A percentile compares a stretch with the other conserved stretches of the same genome.
These are phyloP conservation scores for Amanita pallidorosea DNA, from an alignment of 768 basidiomycete genomes.

Conservation along the genomic window DNA sequence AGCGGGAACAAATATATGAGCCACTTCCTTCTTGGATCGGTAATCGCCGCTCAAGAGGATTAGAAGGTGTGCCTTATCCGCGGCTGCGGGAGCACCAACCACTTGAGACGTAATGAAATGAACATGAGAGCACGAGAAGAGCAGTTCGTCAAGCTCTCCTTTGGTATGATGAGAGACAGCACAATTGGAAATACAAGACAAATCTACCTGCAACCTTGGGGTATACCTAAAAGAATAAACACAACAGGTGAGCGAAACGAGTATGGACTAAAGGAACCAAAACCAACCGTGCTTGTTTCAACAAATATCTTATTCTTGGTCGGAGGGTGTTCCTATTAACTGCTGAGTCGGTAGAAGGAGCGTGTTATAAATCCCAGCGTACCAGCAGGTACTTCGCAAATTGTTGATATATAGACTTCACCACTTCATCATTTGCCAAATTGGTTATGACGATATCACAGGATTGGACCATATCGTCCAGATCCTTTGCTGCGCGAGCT, in stretches of 20 bases:
- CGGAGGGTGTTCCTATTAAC: constrained; percentile 28
- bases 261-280: not conserved
- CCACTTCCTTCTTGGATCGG: constrained; percentile 70
- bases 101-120: constrained; percentile 71
- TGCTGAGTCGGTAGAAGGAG: constrained; percentile 1
- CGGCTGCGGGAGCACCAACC: constrained; percentile 60
- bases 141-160: constrained; percentile 59
- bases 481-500: constrained; percentile 43
- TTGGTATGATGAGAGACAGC: constrained; percentile 11
- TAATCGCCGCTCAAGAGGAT: constrained; percentile 76
- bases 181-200: not conserved
- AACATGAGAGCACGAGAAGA: constrained; percentile 46
- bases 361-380: not conserved
- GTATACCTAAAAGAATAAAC: constrained; percentile 32
- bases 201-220: constrained; percentile 37
- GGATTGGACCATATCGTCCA: constrained; percentile 47
- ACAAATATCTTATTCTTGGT: constrained; percentile 64
- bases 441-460: constrained; percentile 74
- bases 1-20: constrained; percentile 68
- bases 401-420: constrained; percentile 49
- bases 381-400: constrained; percentile 54
- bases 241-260: not conserved
- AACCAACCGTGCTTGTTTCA: constrained; percentile 74
- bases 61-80: constrained; percentile 55
- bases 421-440: constrained; percentile 61